Evolutionary conservation across 768 basidiomycete genomes (phyloP), one percentile per base, ranked within the genome.

Genomic region (Kwoniella europaea): DNA sequence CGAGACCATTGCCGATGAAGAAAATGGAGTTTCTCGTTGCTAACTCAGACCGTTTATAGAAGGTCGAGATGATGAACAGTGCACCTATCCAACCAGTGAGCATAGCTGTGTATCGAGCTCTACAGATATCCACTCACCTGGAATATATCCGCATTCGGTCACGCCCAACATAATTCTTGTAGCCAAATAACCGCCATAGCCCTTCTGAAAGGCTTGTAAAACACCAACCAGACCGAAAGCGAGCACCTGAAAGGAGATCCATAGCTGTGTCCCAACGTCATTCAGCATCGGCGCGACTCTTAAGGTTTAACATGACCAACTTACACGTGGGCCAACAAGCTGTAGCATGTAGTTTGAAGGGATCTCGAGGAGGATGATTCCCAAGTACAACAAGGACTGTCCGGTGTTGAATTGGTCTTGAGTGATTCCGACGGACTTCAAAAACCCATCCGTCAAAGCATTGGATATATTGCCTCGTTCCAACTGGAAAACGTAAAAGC

Each of bases 281-380:
- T 29, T 53, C 29, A 43, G 35, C n/a, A 27, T 27, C 27, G 1
- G 43, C 1, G 42, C 10, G 4, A 20, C 13, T 42, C 9, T 15
- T 15, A 24, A 44, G 43, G 41, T 29, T 20, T 24, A 35, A 20
- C 13, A 22, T 18, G 9, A 35, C 2, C 24, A n/a, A 71, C 74
- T 68, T 55, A 76, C 69, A 10, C 63, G 50, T 1, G 82, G 76
- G 0, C 80, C 80, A 44, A 80, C 60, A 10, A 62, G 41, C 50
- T 78, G 74, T 0, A 81, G 70, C 13, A 74, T 59, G n/a, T 79
- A 71, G 52, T 83, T 80, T 43, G 75, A 75, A 0, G 82, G 82
- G 50, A 83, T 77, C 68, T 83, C 82, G 41, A 81, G 72, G 4
- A 83, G 68, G 42, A 83, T 76, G 69, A 83, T 83, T 56, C 80